Conservation (phyloP, 495 filamentous ascomycete species). For the Penicillium salamii region DNA sequence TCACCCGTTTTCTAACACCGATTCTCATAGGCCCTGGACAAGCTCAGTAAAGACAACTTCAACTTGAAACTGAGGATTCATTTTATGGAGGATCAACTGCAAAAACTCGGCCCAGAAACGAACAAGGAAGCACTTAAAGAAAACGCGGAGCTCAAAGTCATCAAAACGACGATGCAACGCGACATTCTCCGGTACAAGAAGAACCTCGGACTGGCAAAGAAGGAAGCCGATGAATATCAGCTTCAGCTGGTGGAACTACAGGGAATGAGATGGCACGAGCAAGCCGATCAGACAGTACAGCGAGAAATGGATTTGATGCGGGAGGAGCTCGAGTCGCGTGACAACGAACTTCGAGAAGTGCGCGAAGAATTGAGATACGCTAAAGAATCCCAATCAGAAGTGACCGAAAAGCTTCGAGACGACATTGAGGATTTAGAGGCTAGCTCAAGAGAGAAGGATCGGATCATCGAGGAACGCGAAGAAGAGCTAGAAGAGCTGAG, state of each 20-base stretch:
- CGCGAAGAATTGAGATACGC: slow-evolving; percentile 43
- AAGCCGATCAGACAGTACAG: slow-evolving; percentile 61
- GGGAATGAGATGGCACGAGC: slow-evolving; percentile 72
- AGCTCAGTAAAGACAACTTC: slow-evolving; percentile 93
- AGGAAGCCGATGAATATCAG: slow-evolving; percentile 73
- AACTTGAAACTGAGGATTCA: slow-evolving; percentile 97
- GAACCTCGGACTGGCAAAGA: slow-evolving; percentile 71
- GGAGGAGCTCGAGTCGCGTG: slow-evolving; percentile 55
- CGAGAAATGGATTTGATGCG: slow-evolving; percentile 60
- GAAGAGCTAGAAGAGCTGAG: slow-evolving; percentile 62
- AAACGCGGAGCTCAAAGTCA: slow-evolving; percentile 92
- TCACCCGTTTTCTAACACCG: slow-evolving; percentile 4
- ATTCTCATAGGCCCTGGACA: slow-evolving; percentile 70
- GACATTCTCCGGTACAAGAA: slow-evolving; percentile 85
- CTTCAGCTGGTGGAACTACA: slow-evolving; percentile 74
- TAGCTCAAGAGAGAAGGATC: slow-evolving; percentile 63
- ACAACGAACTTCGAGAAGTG: slow-evolving; percentile 48
- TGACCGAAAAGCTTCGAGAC: slow-evolving; percentile 61
- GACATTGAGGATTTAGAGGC: slow-evolving; percentile 68
- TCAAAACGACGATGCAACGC: slow-evolving; percentile 79
- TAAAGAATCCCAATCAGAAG: slow-evolving; percentile 48
- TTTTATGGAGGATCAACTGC: slow-evolving; percentile 83
- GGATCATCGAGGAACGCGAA: slow-evolving; percentile 60
- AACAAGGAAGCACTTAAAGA: slow-evolving; percentile 84
- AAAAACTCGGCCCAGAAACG: slow-evolving; percentile 81